Conservation (phyloP, 352 stramenopile species). For the Phytophthora constricta region DNA sequence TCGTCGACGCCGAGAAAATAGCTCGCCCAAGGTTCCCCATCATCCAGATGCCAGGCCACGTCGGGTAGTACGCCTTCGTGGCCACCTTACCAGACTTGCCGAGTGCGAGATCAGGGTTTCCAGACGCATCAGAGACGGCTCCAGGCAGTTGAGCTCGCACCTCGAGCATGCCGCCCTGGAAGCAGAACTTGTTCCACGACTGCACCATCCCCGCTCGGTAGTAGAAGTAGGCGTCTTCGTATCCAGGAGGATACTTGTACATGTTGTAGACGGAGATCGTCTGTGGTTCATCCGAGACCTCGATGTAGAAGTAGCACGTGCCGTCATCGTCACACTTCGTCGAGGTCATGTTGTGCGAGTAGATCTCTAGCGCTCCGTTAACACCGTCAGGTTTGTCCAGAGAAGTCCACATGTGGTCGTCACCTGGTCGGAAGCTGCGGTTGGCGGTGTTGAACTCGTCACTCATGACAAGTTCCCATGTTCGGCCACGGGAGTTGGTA, state of each 20-base stretch:
- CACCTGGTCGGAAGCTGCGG: conserved; percentile 89
- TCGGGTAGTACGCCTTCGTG: conserved; percentile 67
- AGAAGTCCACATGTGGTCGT: conserved; percentile 94
- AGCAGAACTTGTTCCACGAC: conserved; percentile 94
- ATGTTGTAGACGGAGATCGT: conserved; percentile 62
- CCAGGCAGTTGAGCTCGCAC: conserved; percentile 90
- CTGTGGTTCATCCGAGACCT: conserved; percentile 51
- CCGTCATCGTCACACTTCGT: conserved; percentile 56
- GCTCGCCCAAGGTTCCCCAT: conserved; percentile 93
- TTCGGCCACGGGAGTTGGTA: conserved; percentile 48
- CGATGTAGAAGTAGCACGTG: conserved; percentile 72
- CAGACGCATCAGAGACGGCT: conserved; percentile 58
- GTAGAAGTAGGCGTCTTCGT: conserved; percentile 53
- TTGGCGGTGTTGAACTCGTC: conserved; percentile 92
- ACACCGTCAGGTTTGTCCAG: conserved; percentile 95
- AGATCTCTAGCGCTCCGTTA: conserved; percentile 93
- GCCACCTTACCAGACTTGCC: conserved; percentile 47
- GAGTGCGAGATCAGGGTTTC: conserved; percentile 50
- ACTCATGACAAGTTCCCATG: conserved; percentile 80
- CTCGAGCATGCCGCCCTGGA: conserved; percentile 92
- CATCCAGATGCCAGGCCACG: conserved; percentile 95
- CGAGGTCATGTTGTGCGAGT: conserved; percentile 87
- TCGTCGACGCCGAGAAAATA: conserved; percentile 91
- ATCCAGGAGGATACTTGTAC: conserved; percentile 56
- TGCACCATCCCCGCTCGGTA: conserved; percentile 86